Evolutionary conservation across 495 filamentous ascomycete genomes (phyloP).

Genomic region (Hyaloscypha variabilis): DNA sequence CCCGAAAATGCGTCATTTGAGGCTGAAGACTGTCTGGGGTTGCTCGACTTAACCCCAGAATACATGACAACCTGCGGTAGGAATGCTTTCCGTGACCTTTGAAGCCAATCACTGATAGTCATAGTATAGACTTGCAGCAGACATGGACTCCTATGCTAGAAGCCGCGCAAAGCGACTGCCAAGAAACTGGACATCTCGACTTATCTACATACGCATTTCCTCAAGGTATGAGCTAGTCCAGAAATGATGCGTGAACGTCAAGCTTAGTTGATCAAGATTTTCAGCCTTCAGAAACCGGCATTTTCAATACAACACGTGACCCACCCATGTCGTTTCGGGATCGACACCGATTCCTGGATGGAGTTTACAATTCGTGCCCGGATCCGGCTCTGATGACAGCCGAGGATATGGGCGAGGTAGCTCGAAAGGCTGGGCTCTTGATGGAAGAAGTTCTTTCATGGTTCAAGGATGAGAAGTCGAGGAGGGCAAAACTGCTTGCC

Average conservation of each 20-base stretch:
- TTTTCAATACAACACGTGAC: constrained; percentile 7
- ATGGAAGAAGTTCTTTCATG: constrained; percentile 16
- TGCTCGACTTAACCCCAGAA: constrained; percentile 1
- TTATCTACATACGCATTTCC: background rate
- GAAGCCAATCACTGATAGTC: constrained; percentile 5
- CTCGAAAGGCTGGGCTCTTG: constrained; percentile 13
- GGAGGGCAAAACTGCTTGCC: constrained; percentile 8
- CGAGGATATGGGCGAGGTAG: constrained; percentile 3
- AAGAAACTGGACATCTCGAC: background rate
- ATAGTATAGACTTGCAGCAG: background rate
- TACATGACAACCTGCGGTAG: background rate
- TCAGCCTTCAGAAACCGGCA: constrained; percentile 8
- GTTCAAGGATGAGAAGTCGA: constrained; percentile 15
- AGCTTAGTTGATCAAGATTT: constrained; percentile 6
- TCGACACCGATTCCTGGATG: constrained; percentile 13
- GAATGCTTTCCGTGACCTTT: background rate
- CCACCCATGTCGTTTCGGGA: constrained; percentile 17
- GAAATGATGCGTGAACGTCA: background rate
- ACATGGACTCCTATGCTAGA: background rate
- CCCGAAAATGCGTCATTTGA: constrained; percentile 8
- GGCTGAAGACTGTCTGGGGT: background rate
- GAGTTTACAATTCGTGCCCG: constrained; percentile 14
- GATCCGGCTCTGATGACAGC: constrained; percentile 6
- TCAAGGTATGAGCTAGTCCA: background rate
- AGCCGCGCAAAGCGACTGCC: background rate